phyloP scores from a whole-genome alignment of 2,329 filamentous ascomycete genomes.

The Shiraia sp. region DNA sequence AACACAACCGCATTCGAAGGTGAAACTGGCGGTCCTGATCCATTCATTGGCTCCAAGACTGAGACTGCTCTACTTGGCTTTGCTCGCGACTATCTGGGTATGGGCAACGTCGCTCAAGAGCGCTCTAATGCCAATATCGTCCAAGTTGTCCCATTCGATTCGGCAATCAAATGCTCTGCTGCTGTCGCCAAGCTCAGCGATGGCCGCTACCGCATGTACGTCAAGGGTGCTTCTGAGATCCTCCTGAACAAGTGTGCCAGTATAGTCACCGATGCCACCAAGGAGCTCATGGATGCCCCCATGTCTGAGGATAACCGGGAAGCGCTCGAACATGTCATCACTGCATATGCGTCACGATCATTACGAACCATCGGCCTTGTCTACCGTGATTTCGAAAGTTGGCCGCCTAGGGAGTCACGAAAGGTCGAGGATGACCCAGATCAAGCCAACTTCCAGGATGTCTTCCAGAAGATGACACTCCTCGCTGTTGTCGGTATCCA shows the following conservation, averaged over 20 bases:
- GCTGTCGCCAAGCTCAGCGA: conserved; percentile 61
- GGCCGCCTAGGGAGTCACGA: conserved; percentile 70
- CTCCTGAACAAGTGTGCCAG: conserved; percentile 52
- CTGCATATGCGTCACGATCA: conserved; percentile 76
- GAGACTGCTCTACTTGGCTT: conserved; percentile 76
- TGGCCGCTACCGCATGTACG: conserved; percentile 60
- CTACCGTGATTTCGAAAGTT: conserved; percentile 79
- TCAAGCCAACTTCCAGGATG: conserved; percentile 66
- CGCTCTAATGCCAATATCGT: conserved; percentile 64
- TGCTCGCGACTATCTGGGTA: conserved; percentile 66
- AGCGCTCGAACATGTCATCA: conserved; percentile 68
- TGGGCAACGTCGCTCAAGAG: conserved; percentile 64
- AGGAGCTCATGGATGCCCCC: conserved; percentile 56
- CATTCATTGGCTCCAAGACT: conserved; percentile 76
- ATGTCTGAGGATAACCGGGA: conserved; percentile 63
- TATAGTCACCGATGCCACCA: conserved; percentile 64
- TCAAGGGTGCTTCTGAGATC: conserved; percentile 58
- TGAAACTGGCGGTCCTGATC: conserved; percentile 45
- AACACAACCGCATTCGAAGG: conserved; percentile 50
- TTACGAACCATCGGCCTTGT: conserved; percentile 83
- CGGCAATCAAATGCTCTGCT: conserved; percentile 70
- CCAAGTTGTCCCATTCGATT: conserved; percentile 65
- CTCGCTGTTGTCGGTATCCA: conserved; percentile 78
- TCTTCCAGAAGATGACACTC: conserved; percentile 75
- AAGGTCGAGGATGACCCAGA: conserved; percentile 63